Conservation (phyloP, 1,139 yeast genomes). For the Diutina catenulata region DNA sequence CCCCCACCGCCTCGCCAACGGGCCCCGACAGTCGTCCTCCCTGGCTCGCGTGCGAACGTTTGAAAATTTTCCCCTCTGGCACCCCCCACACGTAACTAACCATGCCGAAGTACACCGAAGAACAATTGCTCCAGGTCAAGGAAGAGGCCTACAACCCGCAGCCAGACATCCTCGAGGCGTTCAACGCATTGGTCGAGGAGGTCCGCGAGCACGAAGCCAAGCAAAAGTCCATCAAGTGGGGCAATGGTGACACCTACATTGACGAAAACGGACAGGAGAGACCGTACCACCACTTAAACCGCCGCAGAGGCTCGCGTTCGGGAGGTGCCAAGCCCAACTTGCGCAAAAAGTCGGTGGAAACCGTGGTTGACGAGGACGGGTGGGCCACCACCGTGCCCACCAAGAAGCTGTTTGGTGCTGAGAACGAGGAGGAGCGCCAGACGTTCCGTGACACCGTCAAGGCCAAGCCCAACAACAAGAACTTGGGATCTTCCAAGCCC, state of each 20-base stretch:
- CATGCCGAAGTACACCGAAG: constrained; percentile 48
- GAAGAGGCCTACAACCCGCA: constrained; percentile 48
- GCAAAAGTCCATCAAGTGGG: constrained; percentile 20
- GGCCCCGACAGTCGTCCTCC: too few relatives aligned
- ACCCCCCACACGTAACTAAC: neutral
- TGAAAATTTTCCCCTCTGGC: constrained; percentile 1
- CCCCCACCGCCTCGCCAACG: too few relatives aligned
- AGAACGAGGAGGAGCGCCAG: constrained; percentile 35
- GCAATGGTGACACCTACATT: constrained; percentile 37
- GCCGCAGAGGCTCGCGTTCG: constrained; percentile 52
- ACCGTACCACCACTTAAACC: constrained; percentile 37
- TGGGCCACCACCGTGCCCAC: constrained; percentile 57
- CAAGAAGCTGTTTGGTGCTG: constrained; percentile 37
- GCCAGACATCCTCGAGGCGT: constrained; percentile 51
- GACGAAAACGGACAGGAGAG: constrained; percentile 38
- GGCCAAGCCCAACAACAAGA: constrained; percentile 61
- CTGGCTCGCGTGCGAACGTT: constrained; percentile 4
- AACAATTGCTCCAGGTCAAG: constrained; percentile 49
- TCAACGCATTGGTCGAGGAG: constrained; percentile 53
- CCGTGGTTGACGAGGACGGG: constrained; percentile 61
- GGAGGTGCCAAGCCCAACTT: constrained; percentile 32
- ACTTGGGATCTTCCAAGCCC: constrained; percentile 62
- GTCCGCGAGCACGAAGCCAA: constrained; percentile 36
- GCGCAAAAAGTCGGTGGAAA: constrained; percentile 48
- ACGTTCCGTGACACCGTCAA: constrained; percentile 38